These are phyloP conservation scores for Sedum album DNA, from an alignment of 164 flowering plant genomes.

Conservation along the genomic window DNA sequence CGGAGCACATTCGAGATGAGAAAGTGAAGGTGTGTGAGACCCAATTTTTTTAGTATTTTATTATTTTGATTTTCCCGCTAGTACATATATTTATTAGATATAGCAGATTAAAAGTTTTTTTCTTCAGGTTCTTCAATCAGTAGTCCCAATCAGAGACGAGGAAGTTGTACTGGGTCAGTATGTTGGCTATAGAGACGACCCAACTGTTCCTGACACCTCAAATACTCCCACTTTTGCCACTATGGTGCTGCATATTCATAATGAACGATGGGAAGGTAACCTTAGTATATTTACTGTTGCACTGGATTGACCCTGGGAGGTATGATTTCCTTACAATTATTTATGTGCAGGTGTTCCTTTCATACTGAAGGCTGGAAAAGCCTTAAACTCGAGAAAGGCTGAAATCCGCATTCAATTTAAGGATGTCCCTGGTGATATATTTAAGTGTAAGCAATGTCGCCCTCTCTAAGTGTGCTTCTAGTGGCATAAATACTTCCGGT, in stretches of 20 bases:
- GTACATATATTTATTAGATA: no score
- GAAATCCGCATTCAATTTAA: conserved; percentile 94
- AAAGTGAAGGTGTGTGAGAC: neutral
- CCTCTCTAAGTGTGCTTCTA: neutral
- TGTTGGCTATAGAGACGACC: neutral
- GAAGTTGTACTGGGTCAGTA: neutral
- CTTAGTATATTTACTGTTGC: neutral
- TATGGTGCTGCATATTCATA: conserved; percentile 65
- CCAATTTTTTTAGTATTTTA: no score
- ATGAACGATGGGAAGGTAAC: conserved; percentile 99
- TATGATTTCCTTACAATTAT: neutral
- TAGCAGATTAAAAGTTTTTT: neutral
- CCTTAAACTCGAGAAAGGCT: conserved; percentile 87
- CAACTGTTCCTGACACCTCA: neutral
- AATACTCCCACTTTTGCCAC: conserved; percentile 39
- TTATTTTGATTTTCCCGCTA: no score
- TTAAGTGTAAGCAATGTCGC: conserved; percentile 48
- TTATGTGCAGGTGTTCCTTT: conserved; percentile 80
- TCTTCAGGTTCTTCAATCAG: neutral
- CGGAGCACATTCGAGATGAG: neutral
- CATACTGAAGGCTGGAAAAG: conserved; percentile 90
- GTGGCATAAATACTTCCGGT: neutral
- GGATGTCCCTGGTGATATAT: conserved; percentile 98
- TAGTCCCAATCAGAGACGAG: neutral
- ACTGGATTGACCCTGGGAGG: neutral